phyloP scores from a whole-genome alignment of 441 rosid genomes.

The Euphorbia schlechtendalii region DNA sequence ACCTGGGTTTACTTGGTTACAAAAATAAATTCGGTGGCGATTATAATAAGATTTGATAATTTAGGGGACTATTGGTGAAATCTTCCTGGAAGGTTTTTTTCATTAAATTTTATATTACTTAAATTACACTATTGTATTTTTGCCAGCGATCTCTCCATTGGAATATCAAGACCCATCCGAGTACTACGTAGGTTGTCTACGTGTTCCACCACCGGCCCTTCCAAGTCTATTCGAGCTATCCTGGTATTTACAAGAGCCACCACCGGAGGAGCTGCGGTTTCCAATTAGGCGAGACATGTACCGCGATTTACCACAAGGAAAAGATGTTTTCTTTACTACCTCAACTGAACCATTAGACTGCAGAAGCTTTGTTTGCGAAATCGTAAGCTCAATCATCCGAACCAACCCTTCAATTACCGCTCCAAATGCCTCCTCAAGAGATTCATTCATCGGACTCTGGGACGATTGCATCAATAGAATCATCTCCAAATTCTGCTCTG shows the following conservation, averaged over 20 bases:
- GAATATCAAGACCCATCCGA: slow-evolving; percentile 90
- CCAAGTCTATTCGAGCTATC: slow-evolving; percentile 75
- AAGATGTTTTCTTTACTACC: slow-evolving; percentile 67
- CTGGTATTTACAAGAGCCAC: slow-evolving; percentile 81
- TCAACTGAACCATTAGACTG: slow-evolving; percentile 62
- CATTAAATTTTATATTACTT: too few species aligned
- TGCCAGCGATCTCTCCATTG: slow-evolving; percentile 46
- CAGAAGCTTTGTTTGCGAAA: slow-evolving; percentile 53
- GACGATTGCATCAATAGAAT: slow-evolving; percentile 77
- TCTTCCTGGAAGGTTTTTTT: too few species aligned
- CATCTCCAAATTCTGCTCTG: slow-evolving; percentile 64
- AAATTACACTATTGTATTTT: neutral
- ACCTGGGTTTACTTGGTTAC: too few species aligned
- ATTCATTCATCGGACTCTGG: slow-evolving; percentile 85
- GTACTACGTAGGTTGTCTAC: slow-evolving; percentile 55
- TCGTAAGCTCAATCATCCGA: slow-evolving; percentile 56
- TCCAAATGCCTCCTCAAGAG: slow-evolving; percentile 50
- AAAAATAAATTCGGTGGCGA: too few species aligned
- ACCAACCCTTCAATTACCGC: slow-evolving; percentile 37
- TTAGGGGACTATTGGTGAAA: too few species aligned
- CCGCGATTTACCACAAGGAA: slow-evolving; percentile 73
- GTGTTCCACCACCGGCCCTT: slow-evolving; percentile 49
- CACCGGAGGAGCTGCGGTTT: slow-evolving; percentile 67
- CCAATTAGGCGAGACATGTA: slow-evolving; percentile 76
- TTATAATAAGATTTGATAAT: too few species aligned